Percentiles rank a stretch among this genome's conserved stretches.
Conservation (phyloP, 1,284 basidiomycete genomes). For the Porodaedalea pini region DNA sequence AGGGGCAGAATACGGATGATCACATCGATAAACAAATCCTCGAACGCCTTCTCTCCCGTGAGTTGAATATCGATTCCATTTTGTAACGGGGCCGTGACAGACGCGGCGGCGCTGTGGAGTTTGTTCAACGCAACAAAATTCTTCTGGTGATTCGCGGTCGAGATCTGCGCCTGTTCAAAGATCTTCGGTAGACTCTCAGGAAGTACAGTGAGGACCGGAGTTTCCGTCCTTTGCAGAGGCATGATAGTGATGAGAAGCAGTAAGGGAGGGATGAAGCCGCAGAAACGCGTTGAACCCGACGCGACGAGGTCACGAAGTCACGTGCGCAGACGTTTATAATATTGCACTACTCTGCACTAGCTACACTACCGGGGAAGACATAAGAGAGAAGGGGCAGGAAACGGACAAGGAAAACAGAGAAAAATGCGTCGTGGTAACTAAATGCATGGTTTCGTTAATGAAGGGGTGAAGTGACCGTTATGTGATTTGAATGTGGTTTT, state of each 20-base stretch:
- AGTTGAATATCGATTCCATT: constrained; percentile 54
- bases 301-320: too few species aligned
- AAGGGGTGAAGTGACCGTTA: too few species aligned
- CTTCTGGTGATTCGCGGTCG: constrained; percentile 87
- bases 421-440: too few species aligned
- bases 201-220: constrained; percentile 21
- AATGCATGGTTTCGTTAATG: too few species aligned
- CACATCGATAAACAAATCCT: constrained; percentile 69
- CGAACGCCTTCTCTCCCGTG: constrained; percentile 80
- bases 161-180: constrained; percentile 82
- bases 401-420: too few species aligned
- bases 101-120: constrained; percentile 66
- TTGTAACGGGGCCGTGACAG: constrained; percentile 50
- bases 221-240: constrained; percentile 13
- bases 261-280: not conserved
- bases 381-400: too few species aligned
- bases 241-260: constrained; percentile 4
- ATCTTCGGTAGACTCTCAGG: constrained; percentile 46
- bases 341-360: too few species aligned
- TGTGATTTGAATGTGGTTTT: too few species aligned
- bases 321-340: too few species aligned
- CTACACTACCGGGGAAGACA: too few species aligned
- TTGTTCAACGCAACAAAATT: constrained; percentile 87
- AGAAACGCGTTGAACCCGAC: too few species aligned
- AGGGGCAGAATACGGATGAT: constrained; percentile 68